Conservation (phyloP, 805 yeast genomes). For the Zygotorulaspora chibaensis region DNA sequence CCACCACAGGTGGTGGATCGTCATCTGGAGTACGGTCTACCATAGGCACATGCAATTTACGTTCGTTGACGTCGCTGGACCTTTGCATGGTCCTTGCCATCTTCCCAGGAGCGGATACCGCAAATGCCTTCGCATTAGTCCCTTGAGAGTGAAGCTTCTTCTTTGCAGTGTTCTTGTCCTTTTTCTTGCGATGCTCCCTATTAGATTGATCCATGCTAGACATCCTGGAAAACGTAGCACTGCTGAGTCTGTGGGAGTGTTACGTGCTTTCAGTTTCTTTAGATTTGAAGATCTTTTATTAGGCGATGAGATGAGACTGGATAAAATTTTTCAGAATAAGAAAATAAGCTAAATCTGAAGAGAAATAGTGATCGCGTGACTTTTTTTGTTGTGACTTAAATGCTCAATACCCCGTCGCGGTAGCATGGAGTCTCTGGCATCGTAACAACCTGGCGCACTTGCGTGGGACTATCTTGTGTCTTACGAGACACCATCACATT, state of each 20-base stretch:
- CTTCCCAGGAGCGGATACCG: slow-evolving; percentile 80
- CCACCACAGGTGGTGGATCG: slow-evolving; percentile 93
- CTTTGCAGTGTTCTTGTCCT: slow-evolving; percentile 60
- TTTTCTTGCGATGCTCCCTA: slow-evolving; percentile 73
- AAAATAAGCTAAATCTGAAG: background rate
- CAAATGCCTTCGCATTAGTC: slow-evolving; percentile 76
- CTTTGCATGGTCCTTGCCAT: slow-evolving; percentile 80
- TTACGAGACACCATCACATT: no score
- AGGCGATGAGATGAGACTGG: slow-evolving; percentile 21
- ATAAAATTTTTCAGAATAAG: slow-evolving; percentile 13
- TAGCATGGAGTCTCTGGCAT: no score
- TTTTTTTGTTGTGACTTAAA: no score
- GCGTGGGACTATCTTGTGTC: no score
- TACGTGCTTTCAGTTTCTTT: background rate
- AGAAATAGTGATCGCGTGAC: background rate
- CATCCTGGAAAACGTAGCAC: background rate
- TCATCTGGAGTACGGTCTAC: slow-evolving; percentile 95
- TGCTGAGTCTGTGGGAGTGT: no score
- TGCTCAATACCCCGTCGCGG: no score
- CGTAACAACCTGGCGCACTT: no score
- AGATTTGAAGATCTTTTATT: background rate
- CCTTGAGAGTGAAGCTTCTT: slow-evolving; percentile 88
- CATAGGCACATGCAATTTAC: slow-evolving; percentile 93
- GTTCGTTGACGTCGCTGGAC: slow-evolving; percentile 75
- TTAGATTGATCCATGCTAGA: slow-evolving; percentile 54